phyloP scores from a whole-genome alignment of 2,329 filamentous ascomycete genomes.

The Cercospora zeina region DNA sequence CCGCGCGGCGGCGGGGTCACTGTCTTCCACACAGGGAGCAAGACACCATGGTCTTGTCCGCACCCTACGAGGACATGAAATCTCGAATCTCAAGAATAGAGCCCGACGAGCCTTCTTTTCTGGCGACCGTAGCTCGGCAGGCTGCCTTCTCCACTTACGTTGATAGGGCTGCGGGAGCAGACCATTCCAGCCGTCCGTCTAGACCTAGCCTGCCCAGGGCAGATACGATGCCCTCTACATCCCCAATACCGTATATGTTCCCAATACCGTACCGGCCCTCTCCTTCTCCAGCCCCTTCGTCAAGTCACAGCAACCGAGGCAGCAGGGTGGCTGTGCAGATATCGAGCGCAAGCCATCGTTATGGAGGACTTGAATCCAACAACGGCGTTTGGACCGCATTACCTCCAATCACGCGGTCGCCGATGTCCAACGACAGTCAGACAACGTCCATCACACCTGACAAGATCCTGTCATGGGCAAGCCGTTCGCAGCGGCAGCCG shows the following conservation, averaged over 20 bases:
- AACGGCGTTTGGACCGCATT: not conserved
- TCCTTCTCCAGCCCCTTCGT: not conserved
- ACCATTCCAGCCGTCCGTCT: not conserved
- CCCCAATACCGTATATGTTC: too few relatives aligned
- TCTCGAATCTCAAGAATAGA: conserved; percentile 10
- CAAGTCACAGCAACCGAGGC: not conserved
- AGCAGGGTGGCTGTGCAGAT: not conserved
- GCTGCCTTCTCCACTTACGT: not conserved
- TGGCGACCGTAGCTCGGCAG: not conserved
- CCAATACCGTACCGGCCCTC: not conserved
- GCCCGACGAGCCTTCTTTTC: not conserved
- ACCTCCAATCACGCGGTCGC: not conserved
- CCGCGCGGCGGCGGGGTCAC: not conserved
- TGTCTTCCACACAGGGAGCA: not conserved
- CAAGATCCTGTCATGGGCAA: conserved; percentile 2
- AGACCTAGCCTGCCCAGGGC: not conserved
- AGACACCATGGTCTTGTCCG: not conserved
- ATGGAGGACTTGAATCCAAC: not conserved
- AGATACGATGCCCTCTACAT: not conserved
- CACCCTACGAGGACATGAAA: conserved; percentile 3
- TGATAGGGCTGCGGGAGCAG: conserved; percentile 1
- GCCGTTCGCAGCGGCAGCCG: conserved; percentile 1
- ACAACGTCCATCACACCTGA: not conserved
- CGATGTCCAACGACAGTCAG: not conserved
- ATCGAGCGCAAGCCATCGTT: not conserved